Base-by-base conservation (phyloP, 805 yeast genomes). In the Zygosaccharomyces rouxii region DNA sequence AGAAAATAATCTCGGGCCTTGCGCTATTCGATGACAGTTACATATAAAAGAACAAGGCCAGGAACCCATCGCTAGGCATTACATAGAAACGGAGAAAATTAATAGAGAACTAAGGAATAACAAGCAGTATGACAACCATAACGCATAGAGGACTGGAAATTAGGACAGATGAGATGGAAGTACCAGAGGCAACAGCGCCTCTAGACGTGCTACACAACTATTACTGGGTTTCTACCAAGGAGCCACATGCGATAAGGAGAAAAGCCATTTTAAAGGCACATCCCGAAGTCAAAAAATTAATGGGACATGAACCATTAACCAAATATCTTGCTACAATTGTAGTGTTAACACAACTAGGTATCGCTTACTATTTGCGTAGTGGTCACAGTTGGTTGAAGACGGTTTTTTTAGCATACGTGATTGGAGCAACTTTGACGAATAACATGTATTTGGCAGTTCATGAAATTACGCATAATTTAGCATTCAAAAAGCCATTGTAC, bases 391-490 rank as follows among this genome's bases (percentile, higher is more conserved):
- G 38, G 64, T 75, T 23, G 73, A 72, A 73, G 55, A 86, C 84
- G 60, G 66, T 86, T 59, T 55, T 74, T 0, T 61, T 79, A 10
- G 92, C 95, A 4, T 89, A 89, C 59, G 68, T 84, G 18, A 72
- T 89, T 45, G 97, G 97, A 2, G 97, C 94, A 13, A 86, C 95
- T 7, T 78, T 86, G 47, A 84, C 81, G 63, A 96, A 90, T 62
- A 89, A 90, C 59, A 68, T 86, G 35, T 89, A 89, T 62, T 72
- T 89, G 53, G 92, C 95, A 23, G 88, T 89, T 56, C 97, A 89
- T 68, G 97, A 89, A 65, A 72, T 89, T 45, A 80, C 84, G 31
- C 97, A 89, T 67, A 89, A 89, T 63, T 72, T 89, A 46, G 86
- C 86, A 2, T 89, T 89, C 76, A 85, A 79, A 57, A 80, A 77